Evolutionary conservation across 2,329 filamentous ascomycete species (phyloP), one percentile per base, ranked within the genome.

Genomic region (Ophiostoma australiae): DNA sequence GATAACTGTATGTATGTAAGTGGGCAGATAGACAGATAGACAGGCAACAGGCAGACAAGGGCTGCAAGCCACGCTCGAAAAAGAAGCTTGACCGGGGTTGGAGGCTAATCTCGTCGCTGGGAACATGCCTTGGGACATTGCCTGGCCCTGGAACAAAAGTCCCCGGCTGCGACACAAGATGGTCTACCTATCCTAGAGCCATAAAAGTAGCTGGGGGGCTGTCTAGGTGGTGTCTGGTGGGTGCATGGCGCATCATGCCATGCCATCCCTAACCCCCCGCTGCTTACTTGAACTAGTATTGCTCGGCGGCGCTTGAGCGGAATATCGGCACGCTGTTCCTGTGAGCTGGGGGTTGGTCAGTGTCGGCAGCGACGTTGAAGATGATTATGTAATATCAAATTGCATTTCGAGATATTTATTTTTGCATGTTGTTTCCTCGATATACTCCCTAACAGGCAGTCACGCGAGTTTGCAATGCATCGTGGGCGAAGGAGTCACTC

Each of bases 301-400:
- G 15, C 58, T 63, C n/a, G 58, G 58, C 58, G 27, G 58, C 58
- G 58, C 58, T 35, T 63, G 27, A 35, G 58, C 58, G 58, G 58
- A 33, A 33, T 33, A 13, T 20, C 58, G 58, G 58, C 58, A 63
- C 27, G 58, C 6, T 27, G 23, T 27, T 58, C 52, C 52, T 58
- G 4, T 48, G 37, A n/a, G n/a, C 23, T 58, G 52, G 52, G 15
- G 52, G 52, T n/a, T 58, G 52, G 52, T 4, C 23, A n/a, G 52
- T 58, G 52, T 27, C 5, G n/a, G 10, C 27, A 15, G 11, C 15
- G 52, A 27, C 52, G n/a, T 13, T 31, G 6, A 58, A 4, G 52
- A 4, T 11, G 52, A 58, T 58, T 58, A 58, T 58, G 23, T 58
- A 58, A 58, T 58, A 15, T 10, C 2, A 8, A 20, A 20, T 20